Evolutionary conservation across 1,139 yeast genomes (phyloP), one percentile per base, ranked within the genome.

Genomic region (Yamadazyma atlantica): DNA sequence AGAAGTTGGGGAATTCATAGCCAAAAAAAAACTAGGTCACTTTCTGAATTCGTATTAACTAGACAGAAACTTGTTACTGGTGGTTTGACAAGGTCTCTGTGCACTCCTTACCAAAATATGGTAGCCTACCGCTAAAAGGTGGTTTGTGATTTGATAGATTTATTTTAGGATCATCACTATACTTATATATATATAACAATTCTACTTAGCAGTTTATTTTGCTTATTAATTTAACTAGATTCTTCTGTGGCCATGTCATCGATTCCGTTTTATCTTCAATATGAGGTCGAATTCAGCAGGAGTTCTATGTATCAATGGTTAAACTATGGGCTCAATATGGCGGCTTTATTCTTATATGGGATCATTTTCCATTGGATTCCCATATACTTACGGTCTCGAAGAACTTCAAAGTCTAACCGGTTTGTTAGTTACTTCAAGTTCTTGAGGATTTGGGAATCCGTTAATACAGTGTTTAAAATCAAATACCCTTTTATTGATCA

Each of bases 341-440:
- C 52, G 2, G 39, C 58, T 1, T 50, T 72, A n/a, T 41, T 56
- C 0, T 13, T 58, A 4, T 72, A 73, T 54, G 79, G 78, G 5
- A 9, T 67, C 3, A 23, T 71, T 1, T 69, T 71, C 49, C 60
- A 66, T 37, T 69, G 75, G 73, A 51, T 69, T 4, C 76, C 76
- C 5, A 49, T 51, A 25, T 41, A 33, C 22, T 35, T 55, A 9
- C 44, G 60, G 39, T 25, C 32, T 2, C 46, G 46, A 23, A 40
- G 61, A 34, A 34, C 35, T 10, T 33, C 38, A 6, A 34, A 41
- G n/a, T 29, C 51, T n/a, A 31, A 46, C 8, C 40, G 37, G 15
- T 45, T 39, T 23, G 44, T 41, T 31, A 40, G 45, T 10, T 53
- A 44, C 36, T 70, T 69, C 44, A 50, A 43, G 12, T 45, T 62